Base-by-base conservation (phyloP, 805 yeast genomes). In the Cyberlindnera suaveolens region DNA sequence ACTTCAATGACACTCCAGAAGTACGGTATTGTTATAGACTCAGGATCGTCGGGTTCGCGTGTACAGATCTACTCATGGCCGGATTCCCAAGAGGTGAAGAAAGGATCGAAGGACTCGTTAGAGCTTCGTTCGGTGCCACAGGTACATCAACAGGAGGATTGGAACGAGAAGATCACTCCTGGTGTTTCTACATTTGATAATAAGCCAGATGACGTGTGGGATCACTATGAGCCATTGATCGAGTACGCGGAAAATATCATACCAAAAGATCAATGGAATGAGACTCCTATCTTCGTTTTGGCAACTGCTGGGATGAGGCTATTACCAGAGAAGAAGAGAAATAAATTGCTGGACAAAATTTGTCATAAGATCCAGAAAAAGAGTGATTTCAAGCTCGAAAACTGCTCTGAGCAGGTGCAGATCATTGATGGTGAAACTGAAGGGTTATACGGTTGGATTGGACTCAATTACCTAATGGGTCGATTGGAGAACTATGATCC, bases 221-320 rank as follows among this genome's bases (percentile, higher is more conserved):
- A 70, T 16, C 98, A 93, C 62, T 75, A 86, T 50, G 64, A 74
- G 46, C 72, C 75, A 4, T 65, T 93, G 39, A 67, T 90, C 15
- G 68, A 75, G 37, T 78, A 79, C 60, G 97, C 96, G 0, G 75
- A 78, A 52, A 61, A 64, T 4, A 74, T 84, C 18, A 78, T 93
- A 7, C 98, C 98, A 0, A 54, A 58, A 27, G 72, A 72, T 0
- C 69, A 75, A 42, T 77, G 79, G 50, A 47, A 61, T 1, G 75
- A 76, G 5, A 91, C 98, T 0, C 98, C 99, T 0, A 74, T 93
- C 1, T 93, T 80, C 52, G 77, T 93, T n/a, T 77, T 86, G 52
- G 95, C 98, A 3, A 93, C 99, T 0, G 99, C 99, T 5, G 99
- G 99, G 2, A 88, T 93, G 96, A 74, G 99, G 48, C 65, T 93